Conservation (phyloP, 148 eudicot genomes). For the Diospyros kaki region DNA sequence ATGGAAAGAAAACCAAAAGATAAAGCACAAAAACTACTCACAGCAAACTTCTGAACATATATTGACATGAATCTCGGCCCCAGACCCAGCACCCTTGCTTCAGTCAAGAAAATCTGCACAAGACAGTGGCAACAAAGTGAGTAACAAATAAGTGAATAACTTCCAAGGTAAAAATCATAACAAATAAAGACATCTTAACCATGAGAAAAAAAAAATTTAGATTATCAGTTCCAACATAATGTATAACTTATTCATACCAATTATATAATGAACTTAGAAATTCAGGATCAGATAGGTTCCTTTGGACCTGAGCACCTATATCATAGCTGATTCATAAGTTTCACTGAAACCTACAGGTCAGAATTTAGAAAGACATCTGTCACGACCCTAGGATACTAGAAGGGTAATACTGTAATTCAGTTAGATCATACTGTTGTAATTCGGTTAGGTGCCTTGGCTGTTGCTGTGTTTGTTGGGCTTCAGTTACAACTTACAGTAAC, state of each 20-base stretch:
- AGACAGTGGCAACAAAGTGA: neutral
- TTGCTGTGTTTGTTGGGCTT: no score
- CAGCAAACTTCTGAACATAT: conserved; percentile 72
- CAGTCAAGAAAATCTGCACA: conserved; percentile 61
- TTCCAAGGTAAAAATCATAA: conserved; percentile 3
- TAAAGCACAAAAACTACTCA: conserved; percentile 27
- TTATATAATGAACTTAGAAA: neutral
- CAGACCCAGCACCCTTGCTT: conserved; percentile 83
- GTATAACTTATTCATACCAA: neutral
- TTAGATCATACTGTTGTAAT: no score
- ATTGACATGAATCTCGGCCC: conserved; percentile 95
- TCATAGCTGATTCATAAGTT: neutral
- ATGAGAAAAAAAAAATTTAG: neutral
- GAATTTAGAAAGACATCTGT: no score
- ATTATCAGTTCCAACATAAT: neutral
- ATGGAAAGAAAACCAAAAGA: neutral
- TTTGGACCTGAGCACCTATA: neutral
- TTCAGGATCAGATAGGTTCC: neutral
- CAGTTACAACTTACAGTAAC: no score
- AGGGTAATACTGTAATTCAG: no score
- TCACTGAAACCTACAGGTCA: neutral
- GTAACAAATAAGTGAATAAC: neutral
- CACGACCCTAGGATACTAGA: no score
- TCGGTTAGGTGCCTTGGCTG: no score
- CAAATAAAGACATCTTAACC: neutral